Evolutionary conservation across 768 basidiomycete genomes (phyloP), one percentile per base, ranked within the genome.

Genomic region (Trichaptum fuscoviolaceum): DNA sequence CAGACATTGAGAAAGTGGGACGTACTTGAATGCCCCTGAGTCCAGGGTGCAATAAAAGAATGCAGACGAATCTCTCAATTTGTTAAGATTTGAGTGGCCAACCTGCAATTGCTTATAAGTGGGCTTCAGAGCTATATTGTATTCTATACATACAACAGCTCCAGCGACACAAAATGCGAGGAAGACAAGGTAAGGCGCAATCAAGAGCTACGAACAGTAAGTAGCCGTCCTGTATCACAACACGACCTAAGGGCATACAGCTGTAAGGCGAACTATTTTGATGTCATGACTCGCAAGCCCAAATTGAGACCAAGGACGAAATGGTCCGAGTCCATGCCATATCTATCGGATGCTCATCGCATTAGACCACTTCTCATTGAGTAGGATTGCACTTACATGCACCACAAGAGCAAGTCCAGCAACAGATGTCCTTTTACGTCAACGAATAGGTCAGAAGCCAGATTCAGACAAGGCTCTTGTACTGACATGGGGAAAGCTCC

Each of bases 401-500:
- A 83, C 67, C 8, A 83, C 80, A 5, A 83, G 75, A 9, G 72
- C 72, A 24, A 84, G 69, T 15, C 76, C 80, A 3, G 83, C 78
- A 0, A 80, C 76, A 27, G 74, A 73, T 27, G 79, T 77, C 82
- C 83, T 84, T 64, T 5, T 12, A 52, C 3, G 42, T 52, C 20
- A 12, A 52, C 15, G 42, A 52, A 52, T 20, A 52, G 42, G 42
- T 52, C 15, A 52, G 42, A 52, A 57, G 24, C 34, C 63, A n/a
- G 52, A 35, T 64, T 64, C 30, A 62, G 64, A 9, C 65, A 27
- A 18, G 15, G 20, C 12, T 52, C 20, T 20, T 12, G 20, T 4
- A 74, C 81, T 59, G 65, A 87, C 86, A 85, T 86, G 0, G 85
- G 81, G 62, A 85, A 78, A 0, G 83, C 77, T 0, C 83, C 85